phyloP scores from a whole-genome alignment of 768 basidiomycete species.

The Tylopilus vinaceipallidus region DNA sequence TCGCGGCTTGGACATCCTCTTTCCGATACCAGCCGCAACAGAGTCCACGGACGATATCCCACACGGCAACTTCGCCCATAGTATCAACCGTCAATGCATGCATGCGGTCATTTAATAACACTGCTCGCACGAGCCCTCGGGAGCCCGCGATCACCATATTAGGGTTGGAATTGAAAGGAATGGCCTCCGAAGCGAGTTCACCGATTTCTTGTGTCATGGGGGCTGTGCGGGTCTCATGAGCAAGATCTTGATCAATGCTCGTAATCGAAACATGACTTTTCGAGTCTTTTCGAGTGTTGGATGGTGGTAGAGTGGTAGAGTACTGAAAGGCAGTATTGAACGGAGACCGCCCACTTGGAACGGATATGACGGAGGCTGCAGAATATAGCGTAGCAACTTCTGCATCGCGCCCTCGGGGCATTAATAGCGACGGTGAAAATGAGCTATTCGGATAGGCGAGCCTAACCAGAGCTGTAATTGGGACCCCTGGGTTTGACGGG shows the following conservation, averaged over 20 bases:
- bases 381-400: constrained; percentile 86
- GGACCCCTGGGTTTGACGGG: constrained; percentile 55
- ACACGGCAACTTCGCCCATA: constrained; percentile 82
- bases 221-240: constrained; percentile 42
- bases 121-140: constrained; percentile 76
- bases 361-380: constrained; percentile 76
- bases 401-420: constrained; percentile 52
- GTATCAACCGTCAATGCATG: constrained; percentile 93
- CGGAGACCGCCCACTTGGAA: constrained; percentile 46
- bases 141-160: constrained; percentile 75
- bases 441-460: constrained; percentile 67
- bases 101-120: constrained; percentile 83
- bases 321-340: constrained; percentile 36
- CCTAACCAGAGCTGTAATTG: constrained; percentile 67
- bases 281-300: constrained; percentile 23
- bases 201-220: constrained; percentile 64
- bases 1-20: constrained; percentile 65
- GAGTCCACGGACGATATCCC: constrained; percentile 80
- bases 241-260: constrained; percentile 28
- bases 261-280: constrained; percentile 19
- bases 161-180: constrained; percentile 50
- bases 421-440: constrained; percentile 40
- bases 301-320: constrained; percentile 25
- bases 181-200: constrained; percentile 81
- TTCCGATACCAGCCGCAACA: constrained; percentile 71